Percentiles rank a stretch among this genome's conserved stretches.
Conservation (phyloP, 805 yeast species). For the Candida broadrunensis region DNA sequence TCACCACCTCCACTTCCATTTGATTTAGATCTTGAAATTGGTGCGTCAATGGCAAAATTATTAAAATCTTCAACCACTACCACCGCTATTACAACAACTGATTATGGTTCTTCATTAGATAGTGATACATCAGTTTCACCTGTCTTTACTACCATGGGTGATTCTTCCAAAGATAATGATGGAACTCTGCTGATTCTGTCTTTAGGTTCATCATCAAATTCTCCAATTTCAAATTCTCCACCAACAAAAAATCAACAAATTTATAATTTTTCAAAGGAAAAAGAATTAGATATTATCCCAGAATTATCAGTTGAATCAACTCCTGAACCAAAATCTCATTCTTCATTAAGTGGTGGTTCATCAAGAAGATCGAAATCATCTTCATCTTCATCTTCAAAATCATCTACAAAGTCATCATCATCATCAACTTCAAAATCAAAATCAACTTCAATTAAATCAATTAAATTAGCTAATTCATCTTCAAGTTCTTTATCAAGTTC, state of each 20-base stretch:
- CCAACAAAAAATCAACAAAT: neutral
- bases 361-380: neutral
- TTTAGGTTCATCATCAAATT: slow-evolving; percentile 20
- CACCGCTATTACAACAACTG: slow-evolving; percentile 1
- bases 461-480: slow-evolving; percentile 2
- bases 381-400: slow-evolving; percentile 1
- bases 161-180: slow-evolving; percentile 18
- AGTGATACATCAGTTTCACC: slow-evolving; percentile 40
- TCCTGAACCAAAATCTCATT: slow-evolving; percentile 12
- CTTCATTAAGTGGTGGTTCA: too few relatives aligned
- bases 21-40: slow-evolving; percentile 41
- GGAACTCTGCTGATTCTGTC: slow-evolving; percentile 36
- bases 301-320: slow-evolving; percentile 31
- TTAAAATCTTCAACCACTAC: slow-evolving; percentile 10
- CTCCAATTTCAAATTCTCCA: slow-evolving; percentile 7
- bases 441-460: neutral
- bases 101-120: slow-evolving; percentile 38
- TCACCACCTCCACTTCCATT: neutral
- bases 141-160: slow-evolving; percentile 28
- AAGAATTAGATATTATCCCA: slow-evolving; percentile 23
- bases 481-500: slow-evolving; percentile 14
- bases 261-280: neutral
- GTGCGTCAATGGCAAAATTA: slow-evolving; percentile 44
- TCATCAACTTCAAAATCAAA: slow-evolving; percentile 1
- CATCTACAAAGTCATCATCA: neutral